A percentile compares a stretch with the other conserved stretches of the same genome.
Conservation (phyloP, 768 basidiomycete species). For the Xanthoconium purpureum region DNA sequence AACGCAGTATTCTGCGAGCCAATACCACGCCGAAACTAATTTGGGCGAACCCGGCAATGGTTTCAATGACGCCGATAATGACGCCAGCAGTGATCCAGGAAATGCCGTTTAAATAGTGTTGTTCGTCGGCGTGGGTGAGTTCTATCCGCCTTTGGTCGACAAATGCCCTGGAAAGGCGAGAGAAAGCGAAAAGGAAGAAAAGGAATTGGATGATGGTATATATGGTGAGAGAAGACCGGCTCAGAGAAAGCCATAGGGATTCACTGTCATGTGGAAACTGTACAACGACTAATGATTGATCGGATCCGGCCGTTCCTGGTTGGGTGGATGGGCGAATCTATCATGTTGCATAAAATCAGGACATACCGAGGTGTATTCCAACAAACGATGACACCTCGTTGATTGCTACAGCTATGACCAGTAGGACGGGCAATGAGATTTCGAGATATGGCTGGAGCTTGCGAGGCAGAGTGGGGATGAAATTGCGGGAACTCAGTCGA, state of each 20-base stretch:
- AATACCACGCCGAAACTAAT: conserved; percentile 52
- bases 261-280: conserved; percentile 39
- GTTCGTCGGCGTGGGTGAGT: conserved; percentile 41
- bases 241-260: conserved; percentile 55
- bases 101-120: conserved; percentile 53
- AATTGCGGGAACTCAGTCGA: conserved; percentile 49
- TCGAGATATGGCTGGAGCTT: conserved; percentile 45
- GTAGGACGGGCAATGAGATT: conserved; percentile 46
- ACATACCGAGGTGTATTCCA: conserved; percentile 55
- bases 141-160: conserved; percentile 54
- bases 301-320: conserved; percentile 7
- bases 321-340: not conserved
- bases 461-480: conserved; percentile 51
- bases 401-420: conserved; percentile 51
- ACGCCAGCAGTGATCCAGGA: conserved; percentile 64
- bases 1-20: conserved; percentile 55
- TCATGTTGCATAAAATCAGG: not conserved
- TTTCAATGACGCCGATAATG: conserved; percentile 64
- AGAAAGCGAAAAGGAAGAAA: conserved; percentile 57
- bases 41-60: conserved; percentile 57
- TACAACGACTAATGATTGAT: conserved; percentile 35
- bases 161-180: conserved; percentile 51
- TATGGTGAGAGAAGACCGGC: conserved; percentile 56
- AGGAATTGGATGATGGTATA: conserved; percentile 55
- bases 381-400: conserved; percentile 67